Percentiles rank a stretch among this genome's conserved stretches.
Evolutionary conservation across 345 rosid genomes (phyloP).

Genomic region (Fremontodendron californicum): DNA sequence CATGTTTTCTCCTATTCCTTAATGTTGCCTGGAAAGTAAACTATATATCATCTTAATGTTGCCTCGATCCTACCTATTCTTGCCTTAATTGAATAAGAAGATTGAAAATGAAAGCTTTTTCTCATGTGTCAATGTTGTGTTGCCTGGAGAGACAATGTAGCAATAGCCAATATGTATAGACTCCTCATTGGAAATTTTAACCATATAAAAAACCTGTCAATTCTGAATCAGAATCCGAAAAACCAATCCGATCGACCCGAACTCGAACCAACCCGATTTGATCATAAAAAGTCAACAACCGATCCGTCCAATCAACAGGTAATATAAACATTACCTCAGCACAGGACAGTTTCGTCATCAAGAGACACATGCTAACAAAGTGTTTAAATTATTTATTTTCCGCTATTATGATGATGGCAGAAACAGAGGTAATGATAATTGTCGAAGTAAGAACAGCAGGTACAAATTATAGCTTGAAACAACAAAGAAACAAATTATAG

Average conservation of each 20-base stretch:
- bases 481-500: no score
- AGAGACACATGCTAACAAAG: not conserved
- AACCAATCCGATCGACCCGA: no score
- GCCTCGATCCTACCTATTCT: not conserved
- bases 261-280: no score
- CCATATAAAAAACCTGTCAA: no score
- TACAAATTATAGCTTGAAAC: not conserved
- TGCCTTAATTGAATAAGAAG: not conserved
- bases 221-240: no score
- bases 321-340: not conserved
- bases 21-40: not conserved
- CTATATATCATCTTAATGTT: not conserved
- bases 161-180: not conserved
- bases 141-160: not conserved
- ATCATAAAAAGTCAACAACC: no score
- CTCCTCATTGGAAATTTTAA: not conserved
- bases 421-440: not conserved
- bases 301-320: no score
- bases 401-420: not conserved
- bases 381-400: not conserved
- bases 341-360: not conserved
- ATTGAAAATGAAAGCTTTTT: not conserved
- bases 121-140: not conserved
- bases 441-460: not conserved
- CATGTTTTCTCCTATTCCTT: not conserved